Conservation (phyloP, 1,284 basidiomycete genomes). For the Clitocybe nebularis region DNA sequence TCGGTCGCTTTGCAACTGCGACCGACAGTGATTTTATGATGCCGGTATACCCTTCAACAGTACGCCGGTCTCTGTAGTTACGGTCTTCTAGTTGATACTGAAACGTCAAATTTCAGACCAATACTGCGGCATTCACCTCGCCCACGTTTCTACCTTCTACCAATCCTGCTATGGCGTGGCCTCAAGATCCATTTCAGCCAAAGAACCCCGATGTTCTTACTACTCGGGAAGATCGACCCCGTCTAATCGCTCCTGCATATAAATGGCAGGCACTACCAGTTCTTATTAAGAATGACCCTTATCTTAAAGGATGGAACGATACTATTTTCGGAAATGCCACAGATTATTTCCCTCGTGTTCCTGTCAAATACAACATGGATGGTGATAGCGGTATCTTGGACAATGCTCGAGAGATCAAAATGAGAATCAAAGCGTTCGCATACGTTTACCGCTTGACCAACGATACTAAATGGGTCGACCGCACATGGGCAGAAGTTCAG, state of each 20-base stretch:
- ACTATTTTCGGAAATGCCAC: constrained; percentile 92
- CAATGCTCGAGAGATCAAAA: constrained; percentile 85
- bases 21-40: constrained; percentile 73
- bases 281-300: constrained; percentile 84
- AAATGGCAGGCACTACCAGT: constrained; percentile 85
- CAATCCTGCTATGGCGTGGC: constrained; percentile 61
- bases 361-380: constrained; percentile 76
- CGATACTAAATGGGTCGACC: constrained; percentile 84
- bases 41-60: constrained; percentile 85
- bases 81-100: background rate
- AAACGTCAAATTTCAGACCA: constrained; percentile 51
- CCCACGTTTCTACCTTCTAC: constrained; percentile 67
- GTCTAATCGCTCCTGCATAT: constrained; percentile 87
- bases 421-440: constrained; percentile 87
- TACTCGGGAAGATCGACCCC: constrained; percentile 80
- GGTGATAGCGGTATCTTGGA: constrained; percentile 92
- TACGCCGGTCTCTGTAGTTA: constrained; percentile 37
- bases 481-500: constrained; percentile 80
- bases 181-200: constrained; percentile 69
- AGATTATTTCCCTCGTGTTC: constrained; percentile 54
- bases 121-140: constrained; percentile 67
- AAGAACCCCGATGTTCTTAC: constrained; percentile 52
- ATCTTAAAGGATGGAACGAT: constrained; percentile 86
- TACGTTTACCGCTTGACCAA: constrained; percentile 92
- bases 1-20: constrained; percentile 70